These are phyloP conservation scores for Pyrenophora teres DNA, from an alignment of 2,329 filamentous ascomycete genomes.

Conservation along the genomic window DNA sequence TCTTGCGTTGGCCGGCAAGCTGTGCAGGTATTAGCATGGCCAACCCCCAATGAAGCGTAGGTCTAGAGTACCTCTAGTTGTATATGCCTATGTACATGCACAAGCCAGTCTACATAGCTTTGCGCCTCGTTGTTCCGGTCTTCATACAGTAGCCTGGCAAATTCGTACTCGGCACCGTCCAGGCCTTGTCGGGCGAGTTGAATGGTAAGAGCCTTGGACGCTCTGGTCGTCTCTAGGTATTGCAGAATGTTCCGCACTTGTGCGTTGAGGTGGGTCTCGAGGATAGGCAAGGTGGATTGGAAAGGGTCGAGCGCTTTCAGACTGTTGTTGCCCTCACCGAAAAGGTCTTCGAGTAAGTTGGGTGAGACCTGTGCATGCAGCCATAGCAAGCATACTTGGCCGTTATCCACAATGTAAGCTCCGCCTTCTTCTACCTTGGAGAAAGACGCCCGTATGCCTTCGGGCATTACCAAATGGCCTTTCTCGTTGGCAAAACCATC, in stretches of 20 bases:
- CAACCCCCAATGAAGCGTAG: neutral
- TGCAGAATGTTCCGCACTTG: conserved; percentile 93
- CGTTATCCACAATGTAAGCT: conserved; percentile 93
- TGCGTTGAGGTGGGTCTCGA: conserved; percentile 91
- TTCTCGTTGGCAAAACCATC: conserved; percentile 95
- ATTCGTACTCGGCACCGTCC: conserved; percentile 95
- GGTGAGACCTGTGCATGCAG: conserved; percentile 90
- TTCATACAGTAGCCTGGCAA: conserved; percentile 86
- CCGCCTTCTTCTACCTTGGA: conserved; percentile 88
- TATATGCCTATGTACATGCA: conserved; percentile 90
- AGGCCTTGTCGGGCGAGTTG: conserved; percentile 91
- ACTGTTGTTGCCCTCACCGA: conserved; percentile 73
- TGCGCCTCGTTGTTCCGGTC: conserved; percentile 97
- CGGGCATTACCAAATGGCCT: conserved; percentile 84
- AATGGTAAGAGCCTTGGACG: conserved; percentile 84
- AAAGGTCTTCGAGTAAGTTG: conserved; percentile 87
- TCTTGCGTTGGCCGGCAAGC: conserved; percentile 71
- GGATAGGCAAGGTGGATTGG: conserved; percentile 75
- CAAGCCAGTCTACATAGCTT: conserved; percentile 98
- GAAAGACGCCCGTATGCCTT: conserved; percentile 80
- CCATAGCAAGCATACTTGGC: conserved; percentile 90
- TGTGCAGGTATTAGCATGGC: conserved; percentile 24
- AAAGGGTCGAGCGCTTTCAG: conserved; percentile 82
- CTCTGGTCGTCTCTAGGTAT: conserved; percentile 78
- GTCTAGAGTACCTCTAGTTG: conserved; percentile 70